phyloP scores from a whole-genome alignment of 2,329 filamentous ascomycete species.

The Nannizzia gypsea region DNA sequence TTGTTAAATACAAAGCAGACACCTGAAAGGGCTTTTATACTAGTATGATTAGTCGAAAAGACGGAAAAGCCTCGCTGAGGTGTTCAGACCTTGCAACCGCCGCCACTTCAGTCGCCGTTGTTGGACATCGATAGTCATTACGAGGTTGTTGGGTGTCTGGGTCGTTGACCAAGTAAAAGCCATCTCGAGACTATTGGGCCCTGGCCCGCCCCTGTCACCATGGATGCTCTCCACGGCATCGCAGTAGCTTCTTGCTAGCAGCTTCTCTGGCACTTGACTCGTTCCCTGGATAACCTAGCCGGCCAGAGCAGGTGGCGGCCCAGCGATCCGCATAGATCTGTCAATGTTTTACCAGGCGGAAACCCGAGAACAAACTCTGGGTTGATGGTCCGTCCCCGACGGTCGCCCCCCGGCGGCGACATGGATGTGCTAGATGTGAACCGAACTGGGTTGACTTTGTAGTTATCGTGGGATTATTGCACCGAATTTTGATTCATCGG shows the following conservation, averaged over 20 bases:
- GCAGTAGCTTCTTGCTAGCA: not conserved
- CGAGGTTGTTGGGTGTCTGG: not conserved
- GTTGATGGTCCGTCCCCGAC: too few species aligned
- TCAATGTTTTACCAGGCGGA: too few species aligned
- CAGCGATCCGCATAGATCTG: too few species aligned
- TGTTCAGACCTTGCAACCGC: not conserved
- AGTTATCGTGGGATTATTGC: too few species aligned
- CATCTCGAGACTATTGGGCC: not conserved
- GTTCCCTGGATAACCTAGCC: too few species aligned
- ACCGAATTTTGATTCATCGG: too few species aligned
- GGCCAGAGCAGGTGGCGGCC: too few species aligned
- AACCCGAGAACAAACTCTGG: too few species aligned
- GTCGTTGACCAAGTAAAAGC: not conserved
- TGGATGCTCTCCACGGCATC: not conserved
- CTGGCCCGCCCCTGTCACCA: not conserved
- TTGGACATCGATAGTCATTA: too few species aligned
- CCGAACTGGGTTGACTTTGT: too few species aligned
- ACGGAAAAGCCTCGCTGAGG: not conserved
- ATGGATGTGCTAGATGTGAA: too few species aligned
- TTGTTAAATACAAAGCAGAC: not conserved
- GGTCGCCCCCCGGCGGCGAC: too few species aligned
- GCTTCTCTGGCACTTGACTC: not conserved
- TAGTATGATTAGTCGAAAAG: not conserved
- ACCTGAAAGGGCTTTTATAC: not conserved
- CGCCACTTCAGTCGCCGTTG: not conserved